phyloP scores from a whole-genome alignment of 805 yeast species.

The Kurtzmaniella fragi region DNA sequence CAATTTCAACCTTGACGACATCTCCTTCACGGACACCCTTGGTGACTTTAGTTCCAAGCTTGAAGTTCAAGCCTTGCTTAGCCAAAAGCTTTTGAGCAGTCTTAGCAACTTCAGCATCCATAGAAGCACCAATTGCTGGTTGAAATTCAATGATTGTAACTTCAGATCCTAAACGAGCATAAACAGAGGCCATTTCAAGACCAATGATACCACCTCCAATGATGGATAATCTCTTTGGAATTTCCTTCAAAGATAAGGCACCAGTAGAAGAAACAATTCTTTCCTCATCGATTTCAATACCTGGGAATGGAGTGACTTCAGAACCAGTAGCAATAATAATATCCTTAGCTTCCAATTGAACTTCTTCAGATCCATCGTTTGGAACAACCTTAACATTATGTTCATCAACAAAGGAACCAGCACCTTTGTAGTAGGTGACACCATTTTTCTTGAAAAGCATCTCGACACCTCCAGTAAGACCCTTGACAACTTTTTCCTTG shows the following conservation, averaged over 20 bases:
- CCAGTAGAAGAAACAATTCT: constrained; percentile 97
- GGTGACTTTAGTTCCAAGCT: constrained; percentile 85
- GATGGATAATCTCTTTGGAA: constrained; percentile 87
- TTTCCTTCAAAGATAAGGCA: constrained; percentile 73
- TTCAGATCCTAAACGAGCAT: constrained; percentile 91
- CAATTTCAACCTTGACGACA: constrained; percentile 78
- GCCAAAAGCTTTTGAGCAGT: constrained; percentile 81
- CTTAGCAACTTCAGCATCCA: constrained; percentile 95
- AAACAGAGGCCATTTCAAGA: constrained; percentile 98
- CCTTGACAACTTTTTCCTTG: constrained; percentile 84
- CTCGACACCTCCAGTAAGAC: constrained; percentile 92
- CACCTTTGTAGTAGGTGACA: constrained; percentile 91
- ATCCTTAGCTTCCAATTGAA: constrained; percentile 70
- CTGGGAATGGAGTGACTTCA: constrained; percentile 98
- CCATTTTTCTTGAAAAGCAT: constrained; percentile 92
- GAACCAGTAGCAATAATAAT: constrained; percentile 97
- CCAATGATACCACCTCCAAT: constrained; percentile 99
- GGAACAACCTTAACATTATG: constrained; percentile 76
- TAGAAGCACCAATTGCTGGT: constrained; percentile 91
- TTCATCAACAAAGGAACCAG: constrained; percentile 82
- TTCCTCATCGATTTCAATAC: constrained; percentile 93
- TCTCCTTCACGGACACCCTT: constrained; percentile 89
- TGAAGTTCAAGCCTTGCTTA: constrained; percentile 94
- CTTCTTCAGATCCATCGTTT: constrained; percentile 63
- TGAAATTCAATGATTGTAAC: constrained; percentile 93